Evolutionary conservation across 129 eudicot genomes (phyloP).

Genomic region (Dittrichia graveolens): DNA sequence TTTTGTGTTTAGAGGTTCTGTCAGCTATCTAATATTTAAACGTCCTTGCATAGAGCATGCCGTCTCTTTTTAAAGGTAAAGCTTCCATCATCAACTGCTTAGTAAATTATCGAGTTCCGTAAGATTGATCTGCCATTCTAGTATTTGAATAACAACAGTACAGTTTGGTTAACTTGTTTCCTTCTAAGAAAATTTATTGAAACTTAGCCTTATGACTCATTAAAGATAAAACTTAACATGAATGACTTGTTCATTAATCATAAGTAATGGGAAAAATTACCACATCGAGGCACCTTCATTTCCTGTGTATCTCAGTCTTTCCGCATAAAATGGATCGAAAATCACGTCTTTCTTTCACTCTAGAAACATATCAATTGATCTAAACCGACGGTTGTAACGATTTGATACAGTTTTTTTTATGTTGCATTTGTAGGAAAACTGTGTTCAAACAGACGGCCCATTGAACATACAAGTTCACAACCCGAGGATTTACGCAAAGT

Average conservation of each 20-base stretch:
- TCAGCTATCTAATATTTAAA: conserved; percentile 23
- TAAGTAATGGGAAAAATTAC: background rate
- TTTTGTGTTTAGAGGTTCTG: conserved; percentile 48
- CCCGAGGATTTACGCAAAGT: background rate
- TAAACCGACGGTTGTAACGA: background rate
- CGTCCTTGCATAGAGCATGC: conserved; percentile 23
- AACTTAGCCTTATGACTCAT: too few species aligned
- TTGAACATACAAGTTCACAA: conserved; percentile 23
- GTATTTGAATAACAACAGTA: background rate
- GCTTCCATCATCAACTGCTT: background rate
- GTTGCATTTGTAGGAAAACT: conserved; percentile 33
- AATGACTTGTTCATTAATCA: background rate
- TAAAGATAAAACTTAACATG: background rate
- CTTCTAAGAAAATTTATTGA: background rate
- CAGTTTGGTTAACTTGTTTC: background rate
- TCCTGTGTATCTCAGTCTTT: background rate
- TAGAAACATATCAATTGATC: background rate
- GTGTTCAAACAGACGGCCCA: background rate
- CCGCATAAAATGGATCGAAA: background rate
- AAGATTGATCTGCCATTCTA: conserved; percentile 3
- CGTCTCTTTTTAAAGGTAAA: conserved; percentile 21
- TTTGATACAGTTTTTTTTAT: conserved; percentile 18
- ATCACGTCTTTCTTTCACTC: background rate
- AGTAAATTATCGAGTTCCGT: background rate
- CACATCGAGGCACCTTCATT: background rate